These are phyloP conservation scores for Postia placenta DNA, from an alignment of 768 basidiomycete species.

Conservation along the genomic window DNA sequence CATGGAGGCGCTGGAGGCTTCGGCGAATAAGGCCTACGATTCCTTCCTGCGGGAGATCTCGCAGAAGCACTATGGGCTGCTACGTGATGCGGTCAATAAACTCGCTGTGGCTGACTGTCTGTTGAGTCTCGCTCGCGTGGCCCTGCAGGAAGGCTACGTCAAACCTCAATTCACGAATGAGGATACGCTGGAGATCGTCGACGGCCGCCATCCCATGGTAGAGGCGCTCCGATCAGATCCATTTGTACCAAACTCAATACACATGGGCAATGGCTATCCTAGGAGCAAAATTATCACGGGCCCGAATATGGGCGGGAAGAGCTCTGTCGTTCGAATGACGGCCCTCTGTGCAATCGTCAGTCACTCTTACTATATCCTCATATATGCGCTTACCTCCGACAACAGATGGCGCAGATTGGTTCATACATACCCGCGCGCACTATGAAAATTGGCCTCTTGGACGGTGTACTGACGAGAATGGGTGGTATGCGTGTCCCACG, in stretches of 20 bases:
- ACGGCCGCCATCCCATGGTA: slow-evolving; percentile 93
- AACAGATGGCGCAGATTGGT: slow-evolving; percentile 78
- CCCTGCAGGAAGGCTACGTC: slow-evolving; percentile 68
- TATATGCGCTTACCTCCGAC: background rate
- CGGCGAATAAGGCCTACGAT: slow-evolving; percentile 58
- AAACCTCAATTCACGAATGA: slow-evolving; percentile 71
- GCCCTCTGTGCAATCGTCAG: slow-evolving; percentile 57
- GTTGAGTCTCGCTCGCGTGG: slow-evolving; percentile 75
- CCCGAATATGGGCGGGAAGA: slow-evolving; percentile 88
- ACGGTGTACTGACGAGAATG: slow-evolving; percentile 86
- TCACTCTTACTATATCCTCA: background rate
- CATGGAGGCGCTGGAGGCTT: slow-evolving; percentile 64
- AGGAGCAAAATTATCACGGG: slow-evolving; percentile 74
- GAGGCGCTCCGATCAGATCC: slow-evolving; percentile 73
- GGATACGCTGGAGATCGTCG: slow-evolving; percentile 61
- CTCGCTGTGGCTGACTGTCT: slow-evolving; percentile 86
- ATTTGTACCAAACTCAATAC: slow-evolving; percentile 79
- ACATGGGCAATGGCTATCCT: slow-evolving; percentile 48
- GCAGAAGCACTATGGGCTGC: slow-evolving; percentile 55
- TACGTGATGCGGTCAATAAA: slow-evolving; percentile 74
- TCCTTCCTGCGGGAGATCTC: slow-evolving; percentile 68
- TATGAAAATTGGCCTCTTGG: slow-evolving; percentile 72
- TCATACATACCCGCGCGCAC: slow-evolving; percentile 82
- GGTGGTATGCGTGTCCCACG: no score
- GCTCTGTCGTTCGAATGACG: slow-evolving; percentile 74